Conservation (phyloP, 179 eudicot genomes). For the Sideroxylon spinosum region DNA sequence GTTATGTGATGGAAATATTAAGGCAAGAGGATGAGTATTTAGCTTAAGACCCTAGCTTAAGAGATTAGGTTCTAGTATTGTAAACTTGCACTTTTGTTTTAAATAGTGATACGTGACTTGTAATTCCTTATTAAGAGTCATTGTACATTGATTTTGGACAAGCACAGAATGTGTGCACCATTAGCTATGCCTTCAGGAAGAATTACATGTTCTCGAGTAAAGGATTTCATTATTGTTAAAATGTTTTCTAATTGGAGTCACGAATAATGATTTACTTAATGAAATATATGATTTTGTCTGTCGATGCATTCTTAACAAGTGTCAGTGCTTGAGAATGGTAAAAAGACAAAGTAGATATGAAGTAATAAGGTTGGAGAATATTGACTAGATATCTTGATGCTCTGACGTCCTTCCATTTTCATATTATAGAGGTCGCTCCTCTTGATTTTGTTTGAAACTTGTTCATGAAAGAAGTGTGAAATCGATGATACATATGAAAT, state of each 20-base stretch:
- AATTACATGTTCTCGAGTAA: background rate
- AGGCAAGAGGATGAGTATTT: too few relatives aligned
- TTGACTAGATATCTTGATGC: background rate
- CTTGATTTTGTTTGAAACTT: too few relatives aligned
- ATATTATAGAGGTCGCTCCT: too few relatives aligned
- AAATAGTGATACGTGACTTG: background rate
- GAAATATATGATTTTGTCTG: background rate
- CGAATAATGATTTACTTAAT: background rate
- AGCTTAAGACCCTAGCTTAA: too few relatives aligned
- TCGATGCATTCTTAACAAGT: background rate
- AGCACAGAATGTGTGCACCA: background rate
- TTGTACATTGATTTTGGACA: background rate
- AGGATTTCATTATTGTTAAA: background rate
- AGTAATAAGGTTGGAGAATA: background rate
- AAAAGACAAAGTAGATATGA: background rate
- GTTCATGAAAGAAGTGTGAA: too few relatives aligned
- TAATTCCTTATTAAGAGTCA: background rate
- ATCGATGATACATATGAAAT: too few relatives aligned
- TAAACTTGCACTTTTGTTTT: background rate
- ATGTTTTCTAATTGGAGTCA: background rate
- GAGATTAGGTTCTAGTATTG: too few relatives aligned
- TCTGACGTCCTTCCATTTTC: too few relatives aligned
- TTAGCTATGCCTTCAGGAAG: background rate
- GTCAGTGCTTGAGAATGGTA: too few relatives aligned
- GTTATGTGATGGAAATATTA: too few relatives aligned